Conservation (phyloP, 495 filamentous ascomycete species). For the Ramalina peruviana region DNA sequence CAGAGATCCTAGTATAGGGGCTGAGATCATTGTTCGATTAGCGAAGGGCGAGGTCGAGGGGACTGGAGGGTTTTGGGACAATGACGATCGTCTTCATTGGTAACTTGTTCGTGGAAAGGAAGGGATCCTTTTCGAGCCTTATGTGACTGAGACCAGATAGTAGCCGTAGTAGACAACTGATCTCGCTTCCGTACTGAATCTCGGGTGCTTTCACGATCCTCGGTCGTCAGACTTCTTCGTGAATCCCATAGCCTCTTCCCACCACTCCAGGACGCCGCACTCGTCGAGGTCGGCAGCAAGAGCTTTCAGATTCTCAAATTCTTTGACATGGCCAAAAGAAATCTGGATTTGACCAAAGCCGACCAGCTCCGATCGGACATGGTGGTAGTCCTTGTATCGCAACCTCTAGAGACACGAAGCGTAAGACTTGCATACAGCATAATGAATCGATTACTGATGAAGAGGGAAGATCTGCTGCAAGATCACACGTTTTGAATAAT, state of each 20-base stretch:
- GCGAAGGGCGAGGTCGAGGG: neutral
- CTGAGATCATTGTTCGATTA: constrained; percentile 1
- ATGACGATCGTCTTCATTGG: neutral
- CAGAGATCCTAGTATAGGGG: constrained; percentile 1
- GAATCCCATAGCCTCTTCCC: constrained; percentile 36
- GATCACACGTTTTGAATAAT: too few relatives aligned
- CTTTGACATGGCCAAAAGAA: constrained; percentile 32
- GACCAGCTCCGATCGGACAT: constrained; percentile 26
- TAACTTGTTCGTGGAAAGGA: neutral
- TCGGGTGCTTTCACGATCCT: neutral
- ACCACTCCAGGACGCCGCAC: constrained; percentile 33
- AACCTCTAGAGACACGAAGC: constrained; percentile 16
- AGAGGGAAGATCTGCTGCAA: neutral
- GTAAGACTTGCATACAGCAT: neutral
- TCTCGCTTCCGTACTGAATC: neutral
- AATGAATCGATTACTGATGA: neutral
- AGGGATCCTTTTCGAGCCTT: too few relatives aligned
- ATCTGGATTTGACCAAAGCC: constrained; percentile 8
- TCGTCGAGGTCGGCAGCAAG: constrained; percentile 19
- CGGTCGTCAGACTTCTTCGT: neutral
- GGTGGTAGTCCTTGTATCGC: constrained; percentile 37
- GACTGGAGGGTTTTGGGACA: neutral
- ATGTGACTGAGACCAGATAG: neutral
- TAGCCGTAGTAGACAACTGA: neutral
- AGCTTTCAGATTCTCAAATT: constrained; percentile 27